Conservation (phyloP, 2,329 filamentous ascomycete species). For the Alternaria atra region DNA sequence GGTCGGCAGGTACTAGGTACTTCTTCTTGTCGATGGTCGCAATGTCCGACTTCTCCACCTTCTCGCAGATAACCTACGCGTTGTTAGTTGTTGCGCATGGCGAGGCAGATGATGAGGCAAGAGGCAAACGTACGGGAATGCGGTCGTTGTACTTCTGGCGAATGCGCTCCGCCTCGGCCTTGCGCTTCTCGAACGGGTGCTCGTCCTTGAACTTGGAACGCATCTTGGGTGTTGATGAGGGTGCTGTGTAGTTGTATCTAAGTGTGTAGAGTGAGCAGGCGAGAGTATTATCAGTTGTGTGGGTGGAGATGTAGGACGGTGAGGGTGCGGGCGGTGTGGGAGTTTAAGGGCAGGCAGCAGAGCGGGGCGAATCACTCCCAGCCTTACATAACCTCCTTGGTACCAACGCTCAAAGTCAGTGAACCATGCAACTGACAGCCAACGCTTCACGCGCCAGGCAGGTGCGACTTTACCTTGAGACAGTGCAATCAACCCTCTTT, state of each 20-base stretch:
- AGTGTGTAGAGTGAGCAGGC: slow-evolving; percentile 13
- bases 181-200: slow-evolving; percentile 99
- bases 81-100: slow-evolving; percentile 31
- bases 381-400: slow-evolving; percentile 16
- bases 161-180: slow-evolving; percentile 99
- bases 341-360: slow-evolving; percentile 43
- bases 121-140: slow-evolving; percentile 80
- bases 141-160: slow-evolving; percentile 98
- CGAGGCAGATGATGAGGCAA: slow-evolving; percentile 1
- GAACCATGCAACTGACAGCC: slow-evolving; percentile 9
- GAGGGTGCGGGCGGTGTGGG: slow-evolving; percentile 45
- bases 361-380: slow-evolving; percentile 35
- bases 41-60: slow-evolving; percentile 99
- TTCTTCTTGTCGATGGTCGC: slow-evolving; percentile 99
- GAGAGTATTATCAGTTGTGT: slow-evolving; percentile 22
- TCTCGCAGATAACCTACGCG: slow-evolving; percentile 94
- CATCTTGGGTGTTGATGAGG: slow-evolving; percentile 64
- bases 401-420: slow-evolving; percentile 19
- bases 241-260: slow-evolving; percentile 21
- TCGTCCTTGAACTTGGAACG: slow-evolving; percentile 99
- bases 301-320: slow-evolving; percentile 38
- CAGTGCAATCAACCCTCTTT: slow-evolving; percentile 15
- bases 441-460: slow-evolving; percentile 20
- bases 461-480: slow-evolving; percentile 17
- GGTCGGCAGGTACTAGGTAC: slow-evolving; percentile 95